Percentiles rank a stretch among this genome's conserved stretches.
phyloP scores from a whole-genome alignment of 2,329 filamentous ascomycete genomes.

The Fusarium sambucinum region DNA sequence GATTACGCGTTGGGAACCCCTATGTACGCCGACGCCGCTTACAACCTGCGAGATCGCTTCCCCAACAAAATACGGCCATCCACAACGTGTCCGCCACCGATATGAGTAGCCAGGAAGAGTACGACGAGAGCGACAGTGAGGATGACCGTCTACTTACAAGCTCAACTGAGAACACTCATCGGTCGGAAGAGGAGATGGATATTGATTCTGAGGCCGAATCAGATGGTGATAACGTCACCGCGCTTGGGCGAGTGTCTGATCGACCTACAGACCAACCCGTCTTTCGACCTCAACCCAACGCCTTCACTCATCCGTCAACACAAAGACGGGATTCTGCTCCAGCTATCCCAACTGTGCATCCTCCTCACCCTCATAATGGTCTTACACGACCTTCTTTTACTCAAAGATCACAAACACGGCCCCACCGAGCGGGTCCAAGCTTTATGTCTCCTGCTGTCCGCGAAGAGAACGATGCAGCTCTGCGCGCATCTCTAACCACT shows the following conservation, averaged over 20 bases:
- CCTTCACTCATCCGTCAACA: slow-evolving; percentile 81
- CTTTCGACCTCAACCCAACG: slow-evolving; percentile 92
- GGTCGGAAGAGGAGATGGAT: slow-evolving; percentile 55
- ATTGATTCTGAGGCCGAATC: slow-evolving; percentile 63
- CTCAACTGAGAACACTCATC: slow-evolving; percentile 66
- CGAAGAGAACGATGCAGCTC: slow-evolving; percentile 90
- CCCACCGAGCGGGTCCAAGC: slow-evolving; percentile 64
- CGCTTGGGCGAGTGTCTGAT: slow-evolving; percentile 73
- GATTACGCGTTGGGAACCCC: slow-evolving; percentile 79
- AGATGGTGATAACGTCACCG: slow-evolving; percentile 82
- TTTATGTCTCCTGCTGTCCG: slow-evolving; percentile 81
- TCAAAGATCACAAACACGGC: slow-evolving; percentile 61
- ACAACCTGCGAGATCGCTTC: slow-evolving; percentile 51
- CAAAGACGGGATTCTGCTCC: slow-evolving; percentile 64
- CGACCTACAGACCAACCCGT: slow-evolving; percentile 60
- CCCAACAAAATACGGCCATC: slow-evolving; percentile 57
- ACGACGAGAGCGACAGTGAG: slow-evolving; percentile 92
- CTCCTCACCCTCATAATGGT: slow-evolving; percentile 63
- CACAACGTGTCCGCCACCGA: slow-evolving; percentile 59
- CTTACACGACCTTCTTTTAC: slow-evolving; percentile 64
- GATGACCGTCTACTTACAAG: slow-evolving; percentile 76
- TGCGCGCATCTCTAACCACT: slow-evolving; percentile 93
- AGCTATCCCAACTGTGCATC: slow-evolving; percentile 57
- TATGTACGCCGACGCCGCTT: slow-evolving; percentile 70
- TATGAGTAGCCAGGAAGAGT: slow-evolving; percentile 90